phyloP scores from a whole-genome alignment of 2,329 filamentous ascomycete genomes.

The Stachybotrys chartarum region DNA sequence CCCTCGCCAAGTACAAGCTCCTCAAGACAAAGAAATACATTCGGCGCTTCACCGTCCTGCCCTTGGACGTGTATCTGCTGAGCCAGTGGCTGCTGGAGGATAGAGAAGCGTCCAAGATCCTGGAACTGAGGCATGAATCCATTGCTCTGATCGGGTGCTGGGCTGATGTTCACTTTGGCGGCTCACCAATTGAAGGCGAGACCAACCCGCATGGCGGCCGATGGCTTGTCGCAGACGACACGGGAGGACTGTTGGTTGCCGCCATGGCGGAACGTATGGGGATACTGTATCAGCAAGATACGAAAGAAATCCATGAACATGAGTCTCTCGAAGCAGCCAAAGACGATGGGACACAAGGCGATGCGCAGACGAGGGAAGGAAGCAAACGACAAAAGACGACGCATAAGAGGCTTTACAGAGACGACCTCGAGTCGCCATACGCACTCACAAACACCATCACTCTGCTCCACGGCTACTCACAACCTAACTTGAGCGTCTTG shows the following conservation, averaged over 20 bases:
- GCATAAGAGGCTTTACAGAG: conserved; percentile 22
- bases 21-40: conserved; percentile 93
- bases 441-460: conserved; percentile 71
- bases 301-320: conserved; percentile 18
- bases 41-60: conserved; percentile 76
- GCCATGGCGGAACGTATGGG: conserved; percentile 86
- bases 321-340: conserved; percentile 1
- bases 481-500: conserved; percentile 80
- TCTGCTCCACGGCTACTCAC: conserved; percentile 71
- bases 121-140: conserved; percentile 82
- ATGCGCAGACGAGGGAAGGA: conserved; percentile 1
- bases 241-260: conserved; percentile 72
- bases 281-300: conserved; percentile 50
- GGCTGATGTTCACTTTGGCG: conserved; percentile 73
- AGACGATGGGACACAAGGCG: conserved; percentile 1
- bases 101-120: conserved; percentile 69
- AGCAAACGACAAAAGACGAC: conserved; percentile 4
- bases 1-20: conserved; percentile 90
- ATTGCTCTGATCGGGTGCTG: conserved; percentile 78
- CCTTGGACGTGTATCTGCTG: conserved; percentile 71
- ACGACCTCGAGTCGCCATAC: conserved; percentile 57
- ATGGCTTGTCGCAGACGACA: conserved; percentile 83
- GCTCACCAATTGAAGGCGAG: conserved; percentile 16
- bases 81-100: conserved; percentile 73
- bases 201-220: conserved; percentile 33